Evolutionary conservation across 257 asterid genomes (phyloP), one percentile per base, ranked within the genome.

Genomic region (Penstemon barbatus): DNA sequence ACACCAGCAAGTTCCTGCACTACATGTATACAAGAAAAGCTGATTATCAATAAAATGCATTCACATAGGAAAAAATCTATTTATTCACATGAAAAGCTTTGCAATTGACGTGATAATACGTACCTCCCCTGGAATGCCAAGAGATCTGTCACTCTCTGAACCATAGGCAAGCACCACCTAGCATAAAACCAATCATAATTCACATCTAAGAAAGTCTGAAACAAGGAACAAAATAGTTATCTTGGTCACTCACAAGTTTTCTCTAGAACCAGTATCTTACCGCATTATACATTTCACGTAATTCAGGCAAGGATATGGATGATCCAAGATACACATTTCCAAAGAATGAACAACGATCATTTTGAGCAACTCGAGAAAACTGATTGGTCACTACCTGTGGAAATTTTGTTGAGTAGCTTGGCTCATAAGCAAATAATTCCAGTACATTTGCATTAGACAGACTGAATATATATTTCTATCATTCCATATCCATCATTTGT

Each of bases 111-210:
- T 54, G 60, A 51, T 46, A 44, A 15, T 18, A 73, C 82, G 60
- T 64, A 92, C 97, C 87, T 93, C 96, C 80, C 96, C 92, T 19
- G 89, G 87, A 75, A 88, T 81, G 74, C 96, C 92, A 72, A 93
- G 89, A 70, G 81, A 74, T 73, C 95, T 79, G 70, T 93, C 99
- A 79, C 96, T 90, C 84, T 93, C 99, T 67, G 99, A 94, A 4
- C 97, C 98, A 78, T 88, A 93, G 33, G 96, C 85, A 84, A 90
- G 96, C 64, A 93, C 90, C 43, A 93, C 98, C 98, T 92, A 81
- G 43, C 61, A 68, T 33, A 55, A 13, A 38, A 69, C 60, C 63
- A 15, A 57, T 18, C 54, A 44, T 36, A 51, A 9, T 36, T 11
- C 39, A 37, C 11, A 39, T 11, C 15, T 39, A 53, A 8, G 46